A percentile compares a stretch with the other conserved stretches of the same genome.
Conservation (phyloP, 2,329 filamentous ascomycete genomes). For the Hypoxylon sp. region DNA sequence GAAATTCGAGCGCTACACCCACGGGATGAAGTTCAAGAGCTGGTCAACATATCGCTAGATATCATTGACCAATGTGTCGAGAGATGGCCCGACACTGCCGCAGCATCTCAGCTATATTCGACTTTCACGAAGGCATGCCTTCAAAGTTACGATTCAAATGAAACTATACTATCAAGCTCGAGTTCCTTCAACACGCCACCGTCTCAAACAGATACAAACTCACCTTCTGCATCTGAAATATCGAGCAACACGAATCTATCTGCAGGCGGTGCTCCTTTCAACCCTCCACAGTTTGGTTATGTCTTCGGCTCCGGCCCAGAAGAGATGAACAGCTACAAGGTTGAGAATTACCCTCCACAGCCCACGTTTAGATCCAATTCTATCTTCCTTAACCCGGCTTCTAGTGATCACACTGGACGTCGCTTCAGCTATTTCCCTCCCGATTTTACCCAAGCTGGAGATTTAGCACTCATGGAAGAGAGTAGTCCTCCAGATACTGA, state of each 20-base stretch:
- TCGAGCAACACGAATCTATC: conserved; percentile 57
- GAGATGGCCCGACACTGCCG: conserved; percentile 90
- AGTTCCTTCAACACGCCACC: conserved; percentile 62
- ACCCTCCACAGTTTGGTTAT: conserved; percentile 70
- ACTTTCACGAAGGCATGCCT: conserved; percentile 88
- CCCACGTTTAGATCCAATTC: conserved; percentile 76
- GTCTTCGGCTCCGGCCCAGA: conserved; percentile 71
- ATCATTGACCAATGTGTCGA: conserved; percentile 85
- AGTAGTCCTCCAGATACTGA: conserved; percentile 53
- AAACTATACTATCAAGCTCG: conserved; percentile 55
- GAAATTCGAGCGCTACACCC: conserved; percentile 82
- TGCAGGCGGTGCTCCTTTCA: conserved; percentile 58
- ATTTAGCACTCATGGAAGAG: conserved; percentile 53
- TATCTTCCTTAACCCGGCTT: conserved; percentile 73
- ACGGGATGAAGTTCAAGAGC: conserved; percentile 80
- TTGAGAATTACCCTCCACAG: conserved; percentile 62
- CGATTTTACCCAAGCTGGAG: conserved; percentile 60
- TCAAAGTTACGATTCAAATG: conserved; percentile 82
- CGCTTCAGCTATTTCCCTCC: conserved; percentile 76
- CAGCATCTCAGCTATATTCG: conserved; percentile 87
- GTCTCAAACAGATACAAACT: conserved; percentile 64
- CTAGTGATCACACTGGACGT: conserved; percentile 67
- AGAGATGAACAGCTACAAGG: conserved; percentile 63
- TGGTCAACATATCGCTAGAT: conserved; percentile 81
- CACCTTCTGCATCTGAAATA: conserved; percentile 61